A percentile compares a stretch with the other conserved stretches of the same genome.
These are phyloP conservation scores for Dendrostoma leiphaemia DNA, from an alignment of 2,329 filamentous ascomycete species.

Conservation along the genomic window DNA sequence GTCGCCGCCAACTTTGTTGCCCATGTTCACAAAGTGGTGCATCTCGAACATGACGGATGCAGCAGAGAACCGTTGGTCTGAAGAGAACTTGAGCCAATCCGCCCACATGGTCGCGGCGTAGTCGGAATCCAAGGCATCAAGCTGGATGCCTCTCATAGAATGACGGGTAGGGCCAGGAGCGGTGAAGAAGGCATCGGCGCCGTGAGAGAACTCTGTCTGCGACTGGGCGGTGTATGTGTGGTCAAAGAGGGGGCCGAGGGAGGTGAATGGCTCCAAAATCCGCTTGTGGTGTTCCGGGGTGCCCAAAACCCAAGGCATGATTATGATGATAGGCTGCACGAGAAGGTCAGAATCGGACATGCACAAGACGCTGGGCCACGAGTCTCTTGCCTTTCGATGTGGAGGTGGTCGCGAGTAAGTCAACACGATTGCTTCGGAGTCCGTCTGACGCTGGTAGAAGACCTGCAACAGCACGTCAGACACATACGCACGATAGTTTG, in stretches of 20 bases:
- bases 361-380: no score
- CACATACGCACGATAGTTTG: not conserved
- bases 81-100: not conserved
- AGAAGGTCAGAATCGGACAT: no score
- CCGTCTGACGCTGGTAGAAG: not conserved
- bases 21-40: not conserved
- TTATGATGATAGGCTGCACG: not conserved
- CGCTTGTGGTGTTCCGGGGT: not conserved
- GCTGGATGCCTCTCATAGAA: not conserved
- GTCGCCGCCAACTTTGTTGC: constrained; percentile 1
- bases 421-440: not conserved
- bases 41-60: not conserved
- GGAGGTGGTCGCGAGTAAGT: not conserved
- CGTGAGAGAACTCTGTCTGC: not conserved
- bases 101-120: not conserved
- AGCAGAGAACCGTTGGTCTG: not conserved
- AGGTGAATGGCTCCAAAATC: not conserved
- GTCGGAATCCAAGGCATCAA: not conserved
- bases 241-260: not conserved
- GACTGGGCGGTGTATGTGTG: not conserved
- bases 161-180: not conserved
- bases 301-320: not conserved
- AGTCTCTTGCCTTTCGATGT: not conserved
- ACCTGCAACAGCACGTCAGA: not conserved
- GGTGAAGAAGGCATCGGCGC: not conserved